Percentiles rank a stretch among this genome's conserved stretches.
Conservation (phyloP, 163 green algal genomes). For the Trebouxia gelatinosa region DNA sequence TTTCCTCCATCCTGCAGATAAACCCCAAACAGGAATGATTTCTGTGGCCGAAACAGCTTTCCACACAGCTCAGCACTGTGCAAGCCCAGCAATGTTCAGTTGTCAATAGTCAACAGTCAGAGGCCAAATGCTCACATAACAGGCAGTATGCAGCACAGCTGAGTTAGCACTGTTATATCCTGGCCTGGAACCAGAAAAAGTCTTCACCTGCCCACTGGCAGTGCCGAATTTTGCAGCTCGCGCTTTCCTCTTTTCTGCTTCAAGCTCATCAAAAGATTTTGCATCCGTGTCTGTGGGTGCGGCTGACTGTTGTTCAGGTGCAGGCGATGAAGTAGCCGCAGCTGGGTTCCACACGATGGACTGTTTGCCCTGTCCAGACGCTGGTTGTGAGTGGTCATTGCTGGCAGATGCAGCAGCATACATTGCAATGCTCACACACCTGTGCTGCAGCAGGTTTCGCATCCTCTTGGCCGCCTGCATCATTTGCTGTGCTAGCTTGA, state of each 20-base stretch:
- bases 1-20: slow-evolving; percentile 5
- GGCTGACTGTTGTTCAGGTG: not conserved
- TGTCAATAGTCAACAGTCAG: not conserved
- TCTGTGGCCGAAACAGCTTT: no score
- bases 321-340: not conserved
- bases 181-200: no score
- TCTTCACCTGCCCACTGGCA: not conserved
- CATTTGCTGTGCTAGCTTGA: not conserved
- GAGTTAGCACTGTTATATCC: no score
- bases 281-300: not conserved
- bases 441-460: not conserved
- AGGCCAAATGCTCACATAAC: not conserved
- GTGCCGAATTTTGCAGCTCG: slow-evolving; percentile 30
- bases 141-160: no score
- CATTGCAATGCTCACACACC: not conserved
- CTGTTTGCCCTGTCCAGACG: not conserved
- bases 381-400: not conserved
- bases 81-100: not conserved
- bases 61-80: no score
- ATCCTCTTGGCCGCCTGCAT: no score
- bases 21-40: no score
- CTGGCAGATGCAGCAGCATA: not conserved
- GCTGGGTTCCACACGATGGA: slow-evolving; percentile 9
- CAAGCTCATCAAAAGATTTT: no score
- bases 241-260: slow-evolving; percentile 24